These are phyloP conservation scores for Candolleomyces efflorescens DNA, from an alignment of 768 basidiomycete genomes.

Conservation along the genomic window DNA sequence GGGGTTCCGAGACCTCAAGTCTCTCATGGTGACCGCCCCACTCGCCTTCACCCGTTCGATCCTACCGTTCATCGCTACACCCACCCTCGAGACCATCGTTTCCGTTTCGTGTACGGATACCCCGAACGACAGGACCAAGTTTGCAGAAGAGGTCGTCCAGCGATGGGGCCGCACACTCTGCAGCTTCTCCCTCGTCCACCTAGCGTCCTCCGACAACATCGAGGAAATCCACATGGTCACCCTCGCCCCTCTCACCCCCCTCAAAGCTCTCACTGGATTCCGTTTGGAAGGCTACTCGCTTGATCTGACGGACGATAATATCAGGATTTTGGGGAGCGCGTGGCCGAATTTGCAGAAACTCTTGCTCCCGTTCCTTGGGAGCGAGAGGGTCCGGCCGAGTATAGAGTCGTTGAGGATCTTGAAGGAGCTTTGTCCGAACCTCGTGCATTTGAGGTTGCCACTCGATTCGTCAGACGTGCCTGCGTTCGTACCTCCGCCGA, in stretches of 20 bases:
- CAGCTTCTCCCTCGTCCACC: conserved; percentile 20
- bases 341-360: conserved; percentile 24
- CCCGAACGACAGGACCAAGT: conserved; percentile 15
- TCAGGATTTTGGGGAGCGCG: conserved; percentile 19
- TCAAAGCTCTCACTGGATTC: conserved; percentile 18
- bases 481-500: conserved; percentile 11
- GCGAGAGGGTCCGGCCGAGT: conserved; percentile 15
- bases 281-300: conserved; percentile 23
- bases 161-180: conserved; percentile 22
- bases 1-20: conserved; percentile 21
- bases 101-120: conserved; percentile 9
- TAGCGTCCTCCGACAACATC: conserved; percentile 2
- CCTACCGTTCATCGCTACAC: conserved; percentile 18
- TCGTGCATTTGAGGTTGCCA: conserved; percentile 18
- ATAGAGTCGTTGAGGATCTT: conserved; percentile 18
- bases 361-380: conserved; percentile 19
- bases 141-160: conserved; percentile 16
- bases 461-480: conserved; percentile 17
- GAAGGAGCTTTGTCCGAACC: conserved; percentile 15
- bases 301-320: conserved; percentile 20
- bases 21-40: conserved; percentile 22
- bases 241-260: conserved; percentile 19
- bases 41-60: conserved; percentile 19
- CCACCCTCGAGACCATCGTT: conserved; percentile 16
- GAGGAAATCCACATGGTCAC: conserved; percentile 13